A percentile compares a stretch with the other conserved stretches of the same genome.
Conservation (phyloP, 495 filamentous ascomycete species). For the Lasiosphaeria miniovina region DNA sequence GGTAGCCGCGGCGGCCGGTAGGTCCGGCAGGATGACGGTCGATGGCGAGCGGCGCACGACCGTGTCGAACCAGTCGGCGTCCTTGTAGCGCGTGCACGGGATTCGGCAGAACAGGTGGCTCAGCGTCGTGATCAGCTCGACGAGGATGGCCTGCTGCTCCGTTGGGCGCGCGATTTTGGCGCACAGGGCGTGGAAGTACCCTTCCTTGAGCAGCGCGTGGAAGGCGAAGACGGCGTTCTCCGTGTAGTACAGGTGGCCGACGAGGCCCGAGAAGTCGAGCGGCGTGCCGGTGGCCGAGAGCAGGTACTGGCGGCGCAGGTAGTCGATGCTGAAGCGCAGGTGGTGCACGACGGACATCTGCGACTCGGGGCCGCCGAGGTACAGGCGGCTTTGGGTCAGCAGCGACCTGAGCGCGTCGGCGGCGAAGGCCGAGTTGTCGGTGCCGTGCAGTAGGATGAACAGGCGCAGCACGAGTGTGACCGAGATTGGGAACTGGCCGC, state of each 20-base stretch:
- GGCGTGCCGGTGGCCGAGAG: slow-evolving; percentile 58
- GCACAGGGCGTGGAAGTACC: slow-evolving; percentile 65
- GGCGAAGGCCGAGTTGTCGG: slow-evolving; percentile 58
- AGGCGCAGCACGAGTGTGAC: slow-evolving; percentile 69
- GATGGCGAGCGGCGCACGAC: slow-evolving; percentile 51
- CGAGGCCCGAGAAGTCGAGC: slow-evolving; percentile 63
- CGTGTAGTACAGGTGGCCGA: slow-evolving; percentile 69
- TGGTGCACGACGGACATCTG: slow-evolving; percentile 69
- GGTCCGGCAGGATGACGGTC: slow-evolving; percentile 56
- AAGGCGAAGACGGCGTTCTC: slow-evolving; percentile 70
- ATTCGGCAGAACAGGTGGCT: slow-evolving; percentile 58
- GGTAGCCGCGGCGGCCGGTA: slow-evolving; percentile 54
- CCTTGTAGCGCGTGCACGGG: slow-evolving; percentile 11
- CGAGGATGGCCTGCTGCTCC: slow-evolving; percentile 21
- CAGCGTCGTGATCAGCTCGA: slow-evolving; percentile 62
- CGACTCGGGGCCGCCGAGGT: slow-evolving; percentile 58
- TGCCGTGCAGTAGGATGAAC: slow-evolving; percentile 62
- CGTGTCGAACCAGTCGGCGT: slow-evolving; percentile 30
- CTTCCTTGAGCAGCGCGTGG: slow-evolving; percentile 64
- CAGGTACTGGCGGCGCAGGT: slow-evolving; percentile 64
- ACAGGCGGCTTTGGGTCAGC: slow-evolving; percentile 65
- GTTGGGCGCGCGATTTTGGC: slow-evolving; percentile 42
- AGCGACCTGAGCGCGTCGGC: slow-evolving; percentile 60
- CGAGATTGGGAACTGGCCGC: slow-evolving; percentile 74
- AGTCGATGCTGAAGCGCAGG: slow-evolving; percentile 76